Evolutionary conservation across 371 early-diverging fungal genomes (phyloP).

Genomic region (Mortierella sp.): DNA sequence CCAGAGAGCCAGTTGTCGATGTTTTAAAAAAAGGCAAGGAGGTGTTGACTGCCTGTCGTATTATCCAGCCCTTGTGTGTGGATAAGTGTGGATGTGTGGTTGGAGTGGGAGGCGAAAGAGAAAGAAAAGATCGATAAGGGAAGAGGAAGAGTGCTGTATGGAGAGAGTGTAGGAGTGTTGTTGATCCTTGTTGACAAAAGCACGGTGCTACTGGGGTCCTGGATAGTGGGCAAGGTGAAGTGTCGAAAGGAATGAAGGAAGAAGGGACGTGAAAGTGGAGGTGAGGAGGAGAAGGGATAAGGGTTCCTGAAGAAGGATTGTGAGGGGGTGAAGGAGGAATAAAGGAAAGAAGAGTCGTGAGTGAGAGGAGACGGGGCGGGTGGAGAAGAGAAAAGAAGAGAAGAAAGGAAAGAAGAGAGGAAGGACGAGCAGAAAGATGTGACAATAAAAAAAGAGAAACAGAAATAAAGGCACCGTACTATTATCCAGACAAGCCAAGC

Average conservation of each 20-base stretch:
- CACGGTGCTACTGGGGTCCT: constrained; percentile 4
- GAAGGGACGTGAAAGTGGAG: background rate
- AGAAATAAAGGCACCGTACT: background rate
- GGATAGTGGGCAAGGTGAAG: background rate
- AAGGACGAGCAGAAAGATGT: background rate
- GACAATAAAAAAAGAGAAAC: background rate
- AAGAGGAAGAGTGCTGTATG: background rate
- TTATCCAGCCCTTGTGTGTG: background rate
- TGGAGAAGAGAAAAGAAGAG: background rate
- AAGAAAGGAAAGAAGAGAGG: background rate
- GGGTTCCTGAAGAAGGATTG: constrained; percentile 10
- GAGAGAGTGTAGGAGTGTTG: background rate
- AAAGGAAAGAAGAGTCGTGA: background rate
- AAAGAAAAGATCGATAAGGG: background rate
- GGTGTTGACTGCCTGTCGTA: background rate
- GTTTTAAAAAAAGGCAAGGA: constrained; percentile 20
- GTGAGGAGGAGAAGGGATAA: constrained; percentile 9
- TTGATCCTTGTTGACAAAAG: constrained; percentile 3
- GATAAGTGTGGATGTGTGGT: background rate
- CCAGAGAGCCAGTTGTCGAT: constrained; percentile 16
- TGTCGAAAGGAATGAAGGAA: background rate
- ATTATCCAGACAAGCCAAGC: background rate
- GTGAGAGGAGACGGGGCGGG: background rate
- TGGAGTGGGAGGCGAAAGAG: background rate
- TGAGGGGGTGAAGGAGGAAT: background rate